Percentiles rank a stretch among this genome's conserved stretches.
phyloP scores from a whole-genome alignment of 2,329 filamentous ascomycete species.

The Diaporthe vexans region DNA sequence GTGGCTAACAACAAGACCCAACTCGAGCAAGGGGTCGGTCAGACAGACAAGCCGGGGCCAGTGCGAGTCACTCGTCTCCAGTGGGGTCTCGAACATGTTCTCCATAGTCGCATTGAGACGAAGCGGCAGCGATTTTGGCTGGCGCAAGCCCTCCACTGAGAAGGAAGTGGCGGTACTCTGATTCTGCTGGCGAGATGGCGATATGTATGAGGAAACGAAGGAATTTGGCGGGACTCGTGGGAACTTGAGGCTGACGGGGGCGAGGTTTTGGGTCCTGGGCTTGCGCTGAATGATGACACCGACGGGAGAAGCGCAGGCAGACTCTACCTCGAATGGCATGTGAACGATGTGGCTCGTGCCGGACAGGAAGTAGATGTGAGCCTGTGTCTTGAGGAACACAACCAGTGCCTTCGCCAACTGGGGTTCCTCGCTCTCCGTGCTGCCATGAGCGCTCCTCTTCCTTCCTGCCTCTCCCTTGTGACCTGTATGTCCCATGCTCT shows the following conservation, averaged over 20 bases:
- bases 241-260: constrained; percentile 68
- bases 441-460: constrained; percentile 34
- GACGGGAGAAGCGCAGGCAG: constrained; percentile 83
- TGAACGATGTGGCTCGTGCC: constrained; percentile 92
- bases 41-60: constrained; percentile 86
- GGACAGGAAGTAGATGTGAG: constrained; percentile 91
- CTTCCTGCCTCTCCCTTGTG: constrained; percentile 13
- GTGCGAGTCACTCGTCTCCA: constrained; percentile 68
- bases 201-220: constrained; percentile 80
- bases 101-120: constrained; percentile 68
- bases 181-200: constrained; percentile 60
- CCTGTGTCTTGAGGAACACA: constrained; percentile 92
- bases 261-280: constrained; percentile 64
- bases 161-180: constrained; percentile 64
- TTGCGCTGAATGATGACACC: constrained; percentile 92
- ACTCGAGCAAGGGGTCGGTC: constrained; percentile 86
- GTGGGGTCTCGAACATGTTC: constrained; percentile 68
- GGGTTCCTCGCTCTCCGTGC: constrained; percentile 36
- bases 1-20: constrained; percentile 83
- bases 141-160: constrained; percentile 70
- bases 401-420: constrained; percentile 79
- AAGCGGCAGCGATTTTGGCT: constrained; percentile 67
- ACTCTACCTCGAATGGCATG: constrained; percentile 94
- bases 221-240: constrained; percentile 83
- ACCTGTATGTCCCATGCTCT: constrained; percentile 33